Evolutionary conservation across 2,329 filamentous ascomycete genomes (phyloP), one percentile per base, ranked within the genome.

Genomic region (Fusarium illudens): DNA sequence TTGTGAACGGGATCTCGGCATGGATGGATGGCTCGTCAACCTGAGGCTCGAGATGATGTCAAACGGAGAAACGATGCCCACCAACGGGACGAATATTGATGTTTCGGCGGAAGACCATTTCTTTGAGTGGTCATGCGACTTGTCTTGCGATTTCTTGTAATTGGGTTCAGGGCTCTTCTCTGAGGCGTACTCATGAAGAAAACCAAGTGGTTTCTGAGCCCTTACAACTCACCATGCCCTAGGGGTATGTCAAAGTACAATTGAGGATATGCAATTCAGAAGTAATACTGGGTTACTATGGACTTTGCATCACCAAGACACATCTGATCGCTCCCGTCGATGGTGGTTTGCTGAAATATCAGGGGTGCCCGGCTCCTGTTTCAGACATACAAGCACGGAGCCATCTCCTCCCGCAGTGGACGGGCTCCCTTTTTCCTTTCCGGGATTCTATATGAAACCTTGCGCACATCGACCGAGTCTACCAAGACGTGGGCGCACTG

Each of bases 331-430:
- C 19, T 52, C 54, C 55, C 29, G 50, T 42, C 19, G 17, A n/a
- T 63, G 42, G 57, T n/a, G 51, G 44, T 7, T 32, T 34, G 29
- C n/a, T 67, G 30, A 64, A 59, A 67, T 67, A 61, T 67, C 58
- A 69, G 66, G 66, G 66, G 48, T n/a, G 17, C 19, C 37, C 39
- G 52, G 63, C 59, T 64, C 50, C 36, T 61, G 66, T 70, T 69
- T 69, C 66, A 69, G 52, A 49, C 63, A 29, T 20, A 54, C 33
- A 52, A 50, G 13, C 55, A 64, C 49, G 55, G 66, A 46, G 36
- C 44, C 44, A 30, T 32, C 48, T 39, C 34, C 27, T 61, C 65
- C 58, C 36, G 50, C 49, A 64, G 49, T 60, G 66, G 62, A 53
- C 53, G 46, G 50, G 46, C 34, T 54, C 58, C 62, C 49, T n/a